Evolutionary conservation across 83 land plant species (phyloP).

Genomic region (Picea mariana): DNA sequence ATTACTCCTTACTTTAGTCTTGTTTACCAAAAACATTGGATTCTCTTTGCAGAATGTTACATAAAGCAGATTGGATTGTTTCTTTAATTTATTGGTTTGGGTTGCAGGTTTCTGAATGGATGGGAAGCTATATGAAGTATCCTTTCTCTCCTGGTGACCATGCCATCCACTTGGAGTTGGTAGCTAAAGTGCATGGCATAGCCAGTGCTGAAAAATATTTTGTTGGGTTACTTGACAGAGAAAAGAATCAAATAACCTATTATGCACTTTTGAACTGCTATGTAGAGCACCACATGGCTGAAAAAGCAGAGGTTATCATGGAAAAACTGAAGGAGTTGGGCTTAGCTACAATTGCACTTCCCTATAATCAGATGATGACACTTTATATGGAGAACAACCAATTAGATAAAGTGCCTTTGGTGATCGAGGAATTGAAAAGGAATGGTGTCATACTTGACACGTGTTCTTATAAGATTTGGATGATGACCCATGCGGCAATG

Average conservation of each 20-base stretch:
- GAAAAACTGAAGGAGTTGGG: slow-evolving; percentile 39
- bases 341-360: slow-evolving; percentile 21
- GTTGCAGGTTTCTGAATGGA: slow-evolving; percentile 77
- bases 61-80: too few species aligned
- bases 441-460: slow-evolving; percentile 39
- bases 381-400: slow-evolving; percentile 54
- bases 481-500: slow-evolving; percentile 59
- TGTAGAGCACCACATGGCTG: slow-evolving; percentile 40
- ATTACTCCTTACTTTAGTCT: too few species aligned
- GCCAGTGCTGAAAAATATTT: slow-evolving; percentile 62
- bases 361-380: slow-evolving; percentile 64
- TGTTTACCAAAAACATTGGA: too few species aligned
- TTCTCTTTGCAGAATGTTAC: too few species aligned
- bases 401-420: slow-evolving; percentile 44
- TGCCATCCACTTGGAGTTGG: slow-evolving; percentile 59
- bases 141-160: slow-evolving; percentile 45
- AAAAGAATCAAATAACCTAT: slow-evolving; percentile 51
- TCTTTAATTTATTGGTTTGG: not conserved
- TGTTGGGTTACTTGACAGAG: slow-evolving; percentile 44
- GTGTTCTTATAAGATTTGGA: slow-evolving; percentile 56
- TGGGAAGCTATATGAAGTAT: slow-evolving; percentile 48
- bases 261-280: slow-evolving; percentile 60
- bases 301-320: slow-evolving; percentile 48
- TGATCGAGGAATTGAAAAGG: slow-evolving; percentile 52
- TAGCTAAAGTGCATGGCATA: slow-evolving; percentile 60